Evolutionary conservation across 1,139 yeast species (phyloP), one percentile per base, ranked within the genome.

Genomic region (Protomyces macrosporus): DNA sequence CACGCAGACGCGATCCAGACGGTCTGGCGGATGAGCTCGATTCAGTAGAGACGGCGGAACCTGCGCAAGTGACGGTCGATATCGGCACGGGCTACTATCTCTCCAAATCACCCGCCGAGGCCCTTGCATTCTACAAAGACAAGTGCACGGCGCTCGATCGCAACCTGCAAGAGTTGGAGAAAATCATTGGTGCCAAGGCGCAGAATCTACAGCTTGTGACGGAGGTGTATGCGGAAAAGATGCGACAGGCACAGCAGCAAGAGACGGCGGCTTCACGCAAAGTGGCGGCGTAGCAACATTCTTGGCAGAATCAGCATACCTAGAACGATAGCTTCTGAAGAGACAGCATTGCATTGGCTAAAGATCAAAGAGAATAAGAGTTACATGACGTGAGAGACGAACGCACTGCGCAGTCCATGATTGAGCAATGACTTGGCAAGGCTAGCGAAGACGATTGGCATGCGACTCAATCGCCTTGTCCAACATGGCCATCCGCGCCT

Each of bases 1-100:
- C 32, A 42, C 48, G 48, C 30, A 12, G 32, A 42, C 16, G 48
- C n/a, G 48, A 42, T 14, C 32, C 23, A 1, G 48, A 42, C 23
- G 48, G 48, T 5, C 32, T 42, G 23, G 48, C 14, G 30, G 23
- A 16, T 42, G 48, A 42, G 4, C 30, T 23, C 2, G 23, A 23
- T 23, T 23, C 23, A 23, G 48, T 6, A 14, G 48, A 42, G 32
- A 12, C 9, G 12, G 48, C n/a, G 48, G 82, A 86, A 67, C 82
- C 82, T 55, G 82, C 86, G 67, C 84, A 81, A 65, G 93, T 87
- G 71, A 80, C 93, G 75, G 97, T 95, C 16, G 99, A 93, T 73
- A 86, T 93, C 52, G 99, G 99, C 40, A 93, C 98, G 0, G 98
- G 98, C 1, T 93, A 93, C 75, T 93, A 83, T 73, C 95, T 90